phyloP scores from a whole-genome alignment of 2,329 filamentous ascomycete genomes.

The Onygenales sp. region DNA sequence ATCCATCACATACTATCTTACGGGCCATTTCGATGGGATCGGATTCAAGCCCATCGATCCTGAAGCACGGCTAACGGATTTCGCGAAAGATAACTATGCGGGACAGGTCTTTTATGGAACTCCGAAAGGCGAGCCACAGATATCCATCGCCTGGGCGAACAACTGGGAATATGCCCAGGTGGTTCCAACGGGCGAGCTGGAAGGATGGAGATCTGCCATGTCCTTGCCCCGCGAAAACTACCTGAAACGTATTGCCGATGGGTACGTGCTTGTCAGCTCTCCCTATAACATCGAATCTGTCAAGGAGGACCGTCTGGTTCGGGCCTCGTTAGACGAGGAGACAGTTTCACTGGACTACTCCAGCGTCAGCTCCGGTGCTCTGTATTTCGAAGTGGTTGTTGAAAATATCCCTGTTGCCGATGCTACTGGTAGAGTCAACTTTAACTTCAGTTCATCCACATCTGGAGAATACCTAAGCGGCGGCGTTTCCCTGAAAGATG shows the following conservation, averaged over 20 bases:
- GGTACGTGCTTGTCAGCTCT: slow-evolving; percentile 43
- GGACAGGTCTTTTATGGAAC: slow-evolving; percentile 47
- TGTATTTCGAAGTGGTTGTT: slow-evolving; percentile 48
- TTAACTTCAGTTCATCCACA: slow-evolving; percentile 42
- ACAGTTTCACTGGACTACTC: slow-evolving; percentile 44
- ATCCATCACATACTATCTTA: slow-evolving; percentile 18
- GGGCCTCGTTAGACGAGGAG: slow-evolving; percentile 24
- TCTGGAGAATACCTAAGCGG: slow-evolving; percentile 20
- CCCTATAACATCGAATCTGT: slow-evolving; percentile 40
- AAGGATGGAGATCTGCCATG: slow-evolving; percentile 47
- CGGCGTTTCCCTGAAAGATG: slow-evolving; percentile 40
- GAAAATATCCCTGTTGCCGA: slow-evolving; percentile 29
- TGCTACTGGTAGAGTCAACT: slow-evolving; percentile 37
- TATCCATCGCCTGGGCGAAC: slow-evolving; percentile 48
- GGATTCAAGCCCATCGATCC: slow-evolving; percentile 33
- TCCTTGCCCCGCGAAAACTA: slow-evolving; percentile 44
- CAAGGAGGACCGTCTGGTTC: slow-evolving; percentile 36
- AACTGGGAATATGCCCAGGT: slow-evolving; percentile 51
- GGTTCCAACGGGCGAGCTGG: slow-evolving; percentile 43
- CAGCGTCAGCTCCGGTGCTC: slow-evolving; percentile 38
- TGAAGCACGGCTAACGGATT: slow-evolving; percentile 18
- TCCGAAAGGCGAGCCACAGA: slow-evolving; percentile 28
- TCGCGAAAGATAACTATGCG: slow-evolving; percentile 32
- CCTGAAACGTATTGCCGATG: slow-evolving; percentile 41
- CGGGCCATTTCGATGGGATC: slow-evolving; percentile 55